phyloP scores from a whole-genome alignment of 345 rosid genomes.

The Citrus reticulata region DNA sequence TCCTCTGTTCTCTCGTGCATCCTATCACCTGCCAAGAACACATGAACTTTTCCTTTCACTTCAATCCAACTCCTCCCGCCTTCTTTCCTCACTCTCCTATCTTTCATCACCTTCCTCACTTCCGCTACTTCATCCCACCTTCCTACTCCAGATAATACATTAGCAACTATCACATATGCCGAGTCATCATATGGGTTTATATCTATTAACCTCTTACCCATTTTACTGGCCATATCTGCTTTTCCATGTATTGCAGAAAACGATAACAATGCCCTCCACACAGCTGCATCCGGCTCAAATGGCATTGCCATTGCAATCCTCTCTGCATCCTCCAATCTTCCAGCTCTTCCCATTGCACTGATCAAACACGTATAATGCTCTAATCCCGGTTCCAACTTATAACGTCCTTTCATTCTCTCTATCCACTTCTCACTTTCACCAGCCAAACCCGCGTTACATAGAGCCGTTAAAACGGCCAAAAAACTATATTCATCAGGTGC shows the following conservation, averaged over 20 bases:
- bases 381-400: slow-evolving; percentile 32
- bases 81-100: slow-evolving; percentile 36
- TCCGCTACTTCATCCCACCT: slow-evolving; percentile 37
- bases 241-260: slow-evolving; percentile 27
- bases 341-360: slow-evolving; percentile 30
- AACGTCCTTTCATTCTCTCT: slow-evolving; percentile 23
- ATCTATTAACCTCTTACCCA: slow-evolving; percentile 26
- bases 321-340: slow-evolving; percentile 35
- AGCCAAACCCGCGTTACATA: slow-evolving; percentile 31
- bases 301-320: slow-evolving; percentile 35
- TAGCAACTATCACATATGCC: slow-evolving; percentile 35
- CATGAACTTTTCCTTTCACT: slow-evolving; percentile 43
- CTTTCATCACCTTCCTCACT: slow-evolving; percentile 33
- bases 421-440: slow-evolving; percentile 36
- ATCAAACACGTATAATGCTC: slow-evolving; percentile 45
- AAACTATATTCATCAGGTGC: slow-evolving; percentile 40
- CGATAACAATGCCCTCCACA: slow-evolving; percentile 40
- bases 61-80: slow-evolving; percentile 48
- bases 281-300: slow-evolving; percentile 41
- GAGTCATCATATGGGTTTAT: slow-evolving; percentile 35
- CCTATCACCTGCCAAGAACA: slow-evolving; percentile 46
- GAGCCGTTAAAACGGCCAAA: slow-evolving; percentile 36
- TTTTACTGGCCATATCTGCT: slow-evolving; percentile 27
- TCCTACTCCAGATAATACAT: slow-evolving; percentile 28
- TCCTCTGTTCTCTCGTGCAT: slow-evolving; percentile 32